Conservation (phyloP, 768 basidiomycete genomes). For the Russula vinacea region DNA sequence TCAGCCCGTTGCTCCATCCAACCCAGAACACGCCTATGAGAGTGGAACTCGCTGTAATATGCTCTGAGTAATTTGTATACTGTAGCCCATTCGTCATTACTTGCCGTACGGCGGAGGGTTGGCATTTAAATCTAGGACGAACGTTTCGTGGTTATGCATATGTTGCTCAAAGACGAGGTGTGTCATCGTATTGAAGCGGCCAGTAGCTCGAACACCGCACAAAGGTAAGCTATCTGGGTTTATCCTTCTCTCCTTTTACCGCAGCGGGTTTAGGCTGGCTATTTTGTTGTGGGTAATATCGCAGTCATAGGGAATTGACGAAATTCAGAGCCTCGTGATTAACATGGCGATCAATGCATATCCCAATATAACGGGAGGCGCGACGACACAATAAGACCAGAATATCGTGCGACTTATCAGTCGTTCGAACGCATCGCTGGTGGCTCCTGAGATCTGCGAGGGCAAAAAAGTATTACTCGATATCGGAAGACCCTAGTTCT, state of each 20-base stretch:
- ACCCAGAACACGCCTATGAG: too few relatives aligned
- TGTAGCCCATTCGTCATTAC: neutral
- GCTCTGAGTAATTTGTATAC: neutral
- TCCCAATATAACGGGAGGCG: constrained; percentile 75
- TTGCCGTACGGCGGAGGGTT: too few relatives aligned
- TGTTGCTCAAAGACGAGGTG: neutral
- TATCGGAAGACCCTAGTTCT: constrained; percentile 29
- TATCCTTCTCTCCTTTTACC: neutral
- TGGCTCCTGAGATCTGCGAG: constrained; percentile 73
- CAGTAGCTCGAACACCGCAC: neutral
- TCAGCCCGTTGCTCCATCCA: too few relatives aligned
- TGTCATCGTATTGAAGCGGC: neutral
- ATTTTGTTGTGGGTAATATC: neutral
- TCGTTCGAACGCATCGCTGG: constrained; percentile 85
- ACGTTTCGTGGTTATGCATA: neutral
- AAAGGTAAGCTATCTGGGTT: neutral
- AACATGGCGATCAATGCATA: constrained; percentile 74
- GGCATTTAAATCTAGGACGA: neutral
- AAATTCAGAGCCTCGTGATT: constrained; percentile 48
- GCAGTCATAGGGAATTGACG: neutral
- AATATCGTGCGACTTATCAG: constrained; percentile 88
- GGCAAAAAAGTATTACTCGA: constrained; percentile 3
- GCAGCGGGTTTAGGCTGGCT: too few relatives aligned
- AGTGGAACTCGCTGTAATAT: too few relatives aligned
- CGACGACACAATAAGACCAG: constrained; percentile 86